These are phyloP conservation scores for Coniferiporia weirii DNA, from an alignment of 1,284 basidiomycete genomes.

Conservation along the genomic window DNA sequence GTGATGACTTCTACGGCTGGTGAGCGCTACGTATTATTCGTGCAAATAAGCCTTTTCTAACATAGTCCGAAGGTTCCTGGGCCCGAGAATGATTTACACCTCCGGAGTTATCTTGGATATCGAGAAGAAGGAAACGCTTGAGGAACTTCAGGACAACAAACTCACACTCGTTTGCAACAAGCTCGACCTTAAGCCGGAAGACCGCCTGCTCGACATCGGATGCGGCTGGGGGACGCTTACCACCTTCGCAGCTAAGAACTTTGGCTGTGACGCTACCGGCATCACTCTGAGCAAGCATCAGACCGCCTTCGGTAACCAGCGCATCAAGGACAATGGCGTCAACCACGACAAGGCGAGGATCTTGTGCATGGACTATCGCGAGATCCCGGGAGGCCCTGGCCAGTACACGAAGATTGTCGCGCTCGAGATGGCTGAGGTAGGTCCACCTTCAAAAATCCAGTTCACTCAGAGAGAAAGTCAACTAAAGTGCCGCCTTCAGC, in stretches of 20 bases:
- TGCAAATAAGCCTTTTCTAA: slow-evolving; percentile 12
- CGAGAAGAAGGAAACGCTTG: slow-evolving; percentile 78
- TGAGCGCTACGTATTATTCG: slow-evolving; percentile 31
- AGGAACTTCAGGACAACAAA: slow-evolving; percentile 99
- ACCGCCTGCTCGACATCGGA: slow-evolving; percentile 87
- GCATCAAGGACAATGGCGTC: slow-evolving; percentile 81
- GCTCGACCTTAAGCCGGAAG: slow-evolving; percentile 79
- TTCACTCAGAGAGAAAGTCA: background rate
- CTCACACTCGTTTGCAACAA: slow-evolving; percentile 93
- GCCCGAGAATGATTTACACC: slow-evolving; percentile 97
- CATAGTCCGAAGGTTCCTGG: slow-evolving; percentile 66
- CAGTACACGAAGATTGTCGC: slow-evolving; percentile 93
- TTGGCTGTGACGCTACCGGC: slow-evolving; percentile 90
- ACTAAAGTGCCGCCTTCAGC: slow-evolving; percentile 35
- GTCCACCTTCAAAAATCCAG: slow-evolving; percentile 14
- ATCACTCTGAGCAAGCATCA: slow-evolving; percentile 92
- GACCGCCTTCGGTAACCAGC: slow-evolving; percentile 86
- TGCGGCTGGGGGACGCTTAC: slow-evolving; percentile 98
- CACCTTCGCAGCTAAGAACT: slow-evolving; percentile 97
- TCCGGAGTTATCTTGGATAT: slow-evolving; percentile 84
- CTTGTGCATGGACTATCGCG: slow-evolving; percentile 92
- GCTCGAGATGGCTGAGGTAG: slow-evolving; percentile 96
- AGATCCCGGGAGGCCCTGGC: slow-evolving; percentile 78
- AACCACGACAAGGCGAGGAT: slow-evolving; percentile 78
- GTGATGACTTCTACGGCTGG: slow-evolving; percentile 93